Evolutionary conservation across 1,284 basidiomycete genomes (phyloP), one percentile per base, ranked within the genome.

Genomic region (Naganishia cerealis): DNA sequence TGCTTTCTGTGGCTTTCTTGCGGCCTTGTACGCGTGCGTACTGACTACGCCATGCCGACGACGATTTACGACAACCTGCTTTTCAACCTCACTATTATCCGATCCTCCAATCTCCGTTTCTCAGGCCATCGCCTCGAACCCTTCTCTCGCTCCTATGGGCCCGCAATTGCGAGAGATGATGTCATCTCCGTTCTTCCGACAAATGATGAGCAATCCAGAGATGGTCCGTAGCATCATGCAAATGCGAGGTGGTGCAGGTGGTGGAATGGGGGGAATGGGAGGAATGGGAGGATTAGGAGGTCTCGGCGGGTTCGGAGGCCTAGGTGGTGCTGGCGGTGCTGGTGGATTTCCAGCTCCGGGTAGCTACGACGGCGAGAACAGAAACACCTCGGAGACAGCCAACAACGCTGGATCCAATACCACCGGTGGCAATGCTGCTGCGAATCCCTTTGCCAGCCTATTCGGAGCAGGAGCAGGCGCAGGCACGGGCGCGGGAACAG

Each of bases 131-230:
- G 85, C 87, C 0, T 85, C 83, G 53, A 91, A 92, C 79, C 93
- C 93, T 0, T 88, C 92, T 75, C 83, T 94, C 21, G 84, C 85
- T 1, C 81, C 83, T 0, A 89, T 93, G 87, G 90, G 85, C 4
- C 91, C 91, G 0, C 88, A 91, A 75, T 86, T 92, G 33, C 84
- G 92, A 21, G 83, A 89, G 72, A 84, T 91, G 68, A 89, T 94
- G 81, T 87, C 89, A 75, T 89, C 86, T 75, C 88, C 89, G n/a
- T 83, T 87, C 70, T 91, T 94, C 81, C 82, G 90, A 59, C 85
- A 90, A 75, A 88, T 93, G 86, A 85, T 93, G 88, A 88, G 73
- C 8, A 89, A 91, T 77, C 91, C 91, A 0, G 87, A 91, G 67
- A 82, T 83, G n/a, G 82, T 92, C 69, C 86, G 88, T 67, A 84